Evolutionary conservation across 306 rosid genomes (phyloP).

Genomic region (Betula pendula): DNA sequence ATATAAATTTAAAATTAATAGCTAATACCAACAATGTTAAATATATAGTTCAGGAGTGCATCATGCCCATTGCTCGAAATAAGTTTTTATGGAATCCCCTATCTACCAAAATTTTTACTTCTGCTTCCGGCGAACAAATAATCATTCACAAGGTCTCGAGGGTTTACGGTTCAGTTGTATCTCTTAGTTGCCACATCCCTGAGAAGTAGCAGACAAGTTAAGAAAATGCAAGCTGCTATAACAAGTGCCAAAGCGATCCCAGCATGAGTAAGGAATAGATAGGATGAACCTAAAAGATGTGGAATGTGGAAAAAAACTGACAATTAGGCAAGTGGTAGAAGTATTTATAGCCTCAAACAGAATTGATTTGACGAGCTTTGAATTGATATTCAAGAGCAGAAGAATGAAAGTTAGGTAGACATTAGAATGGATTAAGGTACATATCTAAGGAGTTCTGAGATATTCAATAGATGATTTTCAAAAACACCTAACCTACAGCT

Average conservation of each 20-base stretch:
- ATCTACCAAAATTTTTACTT: no score
- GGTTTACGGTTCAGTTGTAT: background rate
- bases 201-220: background rate
- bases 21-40: background rate
- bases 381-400: background rate
- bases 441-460: background rate
- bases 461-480: background rate
- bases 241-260: background rate
- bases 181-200: background rate
- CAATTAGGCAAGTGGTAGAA: background rate
- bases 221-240: background rate
- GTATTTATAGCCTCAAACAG: background rate
- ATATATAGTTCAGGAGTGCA: background rate
- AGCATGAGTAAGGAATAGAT: background rate
- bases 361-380: background rate
- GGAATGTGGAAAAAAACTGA: background rate
- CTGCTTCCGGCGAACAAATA: no score
- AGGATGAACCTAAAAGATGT: background rate
- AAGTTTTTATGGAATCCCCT: no score
- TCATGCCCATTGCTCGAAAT: background rate
- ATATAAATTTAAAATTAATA: conserved; percentile 18
- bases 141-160: background rate
- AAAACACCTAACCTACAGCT: background rate
- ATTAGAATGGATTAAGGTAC: background rate
- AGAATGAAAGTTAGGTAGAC: background rate